Percentiles rank a stretch among this genome's conserved stretches.
Evolutionary conservation across 2,329 filamentous ascomycete genomes (phyloP).

Genomic region (Paraphaeosphaeria sporulosa): DNA sequence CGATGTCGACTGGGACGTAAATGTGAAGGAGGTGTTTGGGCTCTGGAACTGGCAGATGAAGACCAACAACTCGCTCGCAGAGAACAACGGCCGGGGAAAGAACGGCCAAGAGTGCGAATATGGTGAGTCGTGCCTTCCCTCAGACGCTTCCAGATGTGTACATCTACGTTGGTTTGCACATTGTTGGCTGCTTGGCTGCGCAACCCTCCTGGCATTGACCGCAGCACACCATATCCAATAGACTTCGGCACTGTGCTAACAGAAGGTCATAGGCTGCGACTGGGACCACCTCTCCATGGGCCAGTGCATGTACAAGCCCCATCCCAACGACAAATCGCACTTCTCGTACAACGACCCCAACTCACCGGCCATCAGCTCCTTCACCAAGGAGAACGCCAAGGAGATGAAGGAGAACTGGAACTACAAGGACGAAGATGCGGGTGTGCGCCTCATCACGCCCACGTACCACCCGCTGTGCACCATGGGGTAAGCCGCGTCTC

Average conservation of each 20-base stretch:
- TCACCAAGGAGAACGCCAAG: constrained; percentile 9
- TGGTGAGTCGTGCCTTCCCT: constrained; percentile 18
- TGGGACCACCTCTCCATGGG: constrained; percentile 53
- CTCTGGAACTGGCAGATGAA: constrained; percentile 16
- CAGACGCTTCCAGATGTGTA: constrained; percentile 9
- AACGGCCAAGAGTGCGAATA: constrained; percentile 24
- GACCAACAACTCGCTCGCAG: constrained; percentile 13
- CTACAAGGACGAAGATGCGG: neutral
- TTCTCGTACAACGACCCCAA: constrained; percentile 39
- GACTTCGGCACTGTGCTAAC: neutral
- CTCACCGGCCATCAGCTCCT: constrained; percentile 27
- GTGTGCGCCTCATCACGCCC: constrained; percentile 10
- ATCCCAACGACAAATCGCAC: constrained; percentile 26
- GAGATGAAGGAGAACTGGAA: constrained; percentile 9
- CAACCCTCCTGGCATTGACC: neutral
- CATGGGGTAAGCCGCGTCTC: constrained; percentile 4
- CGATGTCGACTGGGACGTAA: constrained; percentile 36
- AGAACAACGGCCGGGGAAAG: constrained; percentile 19
- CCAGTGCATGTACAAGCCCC: constrained; percentile 43
- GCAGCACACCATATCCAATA: neutral
- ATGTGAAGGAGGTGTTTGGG: constrained; percentile 28
- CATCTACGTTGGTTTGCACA: neutral
- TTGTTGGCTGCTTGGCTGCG: neutral
- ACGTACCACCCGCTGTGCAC: constrained; percentile 14
- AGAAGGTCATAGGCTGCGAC: constrained; percentile 15